Evolutionary conservation across 1,284 basidiomycete genomes (phyloP), one percentile per base, ranked within the genome.

Genomic region (Hypsizygus ulmarius): DNA sequence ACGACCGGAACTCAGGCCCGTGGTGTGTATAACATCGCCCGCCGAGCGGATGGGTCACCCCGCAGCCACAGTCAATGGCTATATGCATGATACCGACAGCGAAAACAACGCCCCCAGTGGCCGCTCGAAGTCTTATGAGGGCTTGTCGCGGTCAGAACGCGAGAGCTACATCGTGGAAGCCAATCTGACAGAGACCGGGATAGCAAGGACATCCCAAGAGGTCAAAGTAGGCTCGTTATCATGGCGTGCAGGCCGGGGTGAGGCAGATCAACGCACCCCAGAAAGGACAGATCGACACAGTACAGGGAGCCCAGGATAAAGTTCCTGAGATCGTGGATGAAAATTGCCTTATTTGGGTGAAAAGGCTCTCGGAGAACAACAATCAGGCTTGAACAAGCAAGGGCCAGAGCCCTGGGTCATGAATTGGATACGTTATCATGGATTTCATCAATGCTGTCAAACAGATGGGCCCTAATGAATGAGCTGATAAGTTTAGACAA

Each of bases 291-390:
- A 47, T 49, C 42, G 49, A 45, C 39, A 42, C 29, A 39, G 19
- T 38, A 32, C 18, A 52, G 19, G 25, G 19, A 36, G 7, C 21
- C 21, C 21, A 25, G 21, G 4, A 41, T 41, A 39, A 35, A 45
- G 37, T 51, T 51, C 50, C 47, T 30, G 32, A 15, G 25, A 33
- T 37, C 42, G 41, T 52, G 51, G 48, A 45, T 42, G 48, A 27
- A 43, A 30, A 12, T 52, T 43, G 42, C 19, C 45, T 52, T 45
- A 50, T 55, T n/a, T 32, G 43, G 46, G 51, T 18, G n/a, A 50
- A 37, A 27, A 32, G 18, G 35, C n/a, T 42, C 39, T 41, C 43
- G 35, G 36, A 30, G 39, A 45, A 50, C 21, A 25, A 25, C 21
- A 25, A 25, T 25, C 21, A 25, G 21, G 21, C 21, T 48, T 43